Conservation (phyloP, 2,329 filamentous ascomycete genomes). For the Stagonosporopsis cucurbitacearum region DNA sequence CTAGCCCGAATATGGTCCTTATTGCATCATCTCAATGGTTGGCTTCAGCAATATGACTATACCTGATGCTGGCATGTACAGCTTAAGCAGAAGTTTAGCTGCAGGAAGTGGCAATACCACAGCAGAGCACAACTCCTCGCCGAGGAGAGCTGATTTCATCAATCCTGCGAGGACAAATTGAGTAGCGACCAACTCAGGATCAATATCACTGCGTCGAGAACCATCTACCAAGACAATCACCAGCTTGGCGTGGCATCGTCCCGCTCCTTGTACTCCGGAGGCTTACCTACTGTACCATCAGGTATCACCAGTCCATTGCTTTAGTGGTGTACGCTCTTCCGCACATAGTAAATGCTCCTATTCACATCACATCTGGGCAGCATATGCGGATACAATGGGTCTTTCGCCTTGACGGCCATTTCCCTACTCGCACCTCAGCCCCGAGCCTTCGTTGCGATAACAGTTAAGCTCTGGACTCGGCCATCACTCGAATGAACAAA, state of each 20-base stretch:
- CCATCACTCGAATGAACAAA: neutral
- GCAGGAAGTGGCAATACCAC: neutral
- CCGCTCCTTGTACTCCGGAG: conserved; percentile 1
- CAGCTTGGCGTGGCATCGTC: conserved; percentile 6
- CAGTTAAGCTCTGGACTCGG: neutral
- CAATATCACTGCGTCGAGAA: neutral
- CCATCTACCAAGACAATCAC: neutral
- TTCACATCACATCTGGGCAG: neutral
- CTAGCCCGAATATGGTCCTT: neutral
- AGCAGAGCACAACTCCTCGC: neutral
- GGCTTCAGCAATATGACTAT: neutral
- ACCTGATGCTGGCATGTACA: neutral
- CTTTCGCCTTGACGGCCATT: neutral
- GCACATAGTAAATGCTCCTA: neutral
- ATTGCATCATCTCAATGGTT: neutral
- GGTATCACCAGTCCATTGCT: conserved; percentile 14
- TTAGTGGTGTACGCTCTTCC: neutral
- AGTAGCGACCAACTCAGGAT: too few relatives aligned
- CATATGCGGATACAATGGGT: neutral
- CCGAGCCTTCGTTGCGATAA: neutral
- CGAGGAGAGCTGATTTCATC: neutral
- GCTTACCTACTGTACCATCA: conserved; percentile 4
- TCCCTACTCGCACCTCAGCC: neutral
- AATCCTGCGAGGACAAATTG: neutral
- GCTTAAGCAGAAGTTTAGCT: neutral